Evolutionary conservation across 192 early-diverging fungal genomes (phyloP).

Genomic region (Umbelopsis sp.): DNA sequence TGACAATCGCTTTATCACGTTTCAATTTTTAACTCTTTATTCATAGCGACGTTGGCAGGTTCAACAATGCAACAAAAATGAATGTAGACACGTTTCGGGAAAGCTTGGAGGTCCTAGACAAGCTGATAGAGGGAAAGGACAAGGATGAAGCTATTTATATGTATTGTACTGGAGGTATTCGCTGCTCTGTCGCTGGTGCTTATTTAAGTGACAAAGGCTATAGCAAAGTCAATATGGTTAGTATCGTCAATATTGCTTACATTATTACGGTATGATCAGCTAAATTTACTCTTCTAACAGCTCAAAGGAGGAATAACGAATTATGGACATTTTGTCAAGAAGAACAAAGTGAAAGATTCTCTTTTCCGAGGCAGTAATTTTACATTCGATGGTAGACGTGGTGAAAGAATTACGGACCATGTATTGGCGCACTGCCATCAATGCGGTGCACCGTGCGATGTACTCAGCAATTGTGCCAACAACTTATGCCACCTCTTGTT

Average conservation of each 20-base stretch:
- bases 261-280: neutral
- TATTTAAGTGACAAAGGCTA: slow-evolving; percentile 65
- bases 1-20: neutral
- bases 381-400: slow-evolving; percentile 76
- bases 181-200: slow-evolving; percentile 77
- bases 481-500: slow-evolving; percentile 69
- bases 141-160: slow-evolving; percentile 69
- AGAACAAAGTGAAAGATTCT: slow-evolving; percentile 37
- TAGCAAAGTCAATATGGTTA: slow-evolving; percentile 61
- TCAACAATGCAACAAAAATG: slow-evolving; percentile 65
- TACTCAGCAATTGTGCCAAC: slow-evolving; percentile 70
- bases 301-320: slow-evolving; percentile 74
- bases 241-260: too few species aligned
- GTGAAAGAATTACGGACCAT: slow-evolving; percentile 67
- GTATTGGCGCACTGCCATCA: slow-evolving; percentile 68
- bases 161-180: slow-evolving; percentile 84
- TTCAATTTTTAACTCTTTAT: neutral
- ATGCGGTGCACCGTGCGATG: slow-evolving; percentile 67
- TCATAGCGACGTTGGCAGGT: slow-evolving; percentile 64
- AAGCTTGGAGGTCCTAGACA: slow-evolving; percentile 59
- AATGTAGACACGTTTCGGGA: slow-evolving; percentile 77
- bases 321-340: slow-evolving; percentile 59
- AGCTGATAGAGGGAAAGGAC: slow-evolving; percentile 48
- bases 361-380: slow-evolving; percentile 77
- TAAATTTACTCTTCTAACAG: neutral